Evolutionary conservation across 2,329 filamentous ascomycete genomes (phyloP), one percentile per base, ranked within the genome.

Genomic region (Penicillium paneum): DNA sequence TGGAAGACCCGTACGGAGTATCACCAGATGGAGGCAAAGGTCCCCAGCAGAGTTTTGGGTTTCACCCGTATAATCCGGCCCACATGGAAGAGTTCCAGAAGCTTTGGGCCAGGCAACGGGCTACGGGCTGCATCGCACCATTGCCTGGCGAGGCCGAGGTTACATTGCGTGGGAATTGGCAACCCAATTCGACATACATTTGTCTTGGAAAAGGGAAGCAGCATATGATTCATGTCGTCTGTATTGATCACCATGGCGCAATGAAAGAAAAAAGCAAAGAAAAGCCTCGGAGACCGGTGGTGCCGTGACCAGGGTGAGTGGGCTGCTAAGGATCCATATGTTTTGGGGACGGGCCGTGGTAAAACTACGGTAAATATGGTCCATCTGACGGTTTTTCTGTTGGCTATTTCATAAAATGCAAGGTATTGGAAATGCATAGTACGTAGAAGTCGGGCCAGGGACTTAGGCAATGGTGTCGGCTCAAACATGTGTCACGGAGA

Each of bases 1-100:
- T 48, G n/a, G 8, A 31, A 31, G 24, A 24, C 38, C 12, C 8
- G 7, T 5, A 24, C 31, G 12, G 12, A 32, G 31, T 24, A n/a
- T 28, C 32, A 17, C 44, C 45, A 39, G 34, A 28, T 28, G 29
- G 17, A 49, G 35, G 17, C 17, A 29, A 49, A 26, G 15, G 35
- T 34, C 13, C 13, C 28, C 19, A 21, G 24, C 17, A 17, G 26
- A n/a, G 31, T 34, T 44, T 32, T 38, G 36, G 29, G 5, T 54
- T 50, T 48, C 19, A 17, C 17, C 21, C 28, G 19, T 11, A 34
- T 12, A 32, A 24, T 32, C 8, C 13, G 42, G 29, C 29, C 29
- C 42, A 44, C 42, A 15, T 24, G 15, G 26, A 46, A 40, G 28
- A 29, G 15, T 52, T 52, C 49, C 26, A 52, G 51, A 49, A 49